Conservation (phyloP, 2,329 filamentous ascomycete species). For the Fusarium foetens region DNA sequence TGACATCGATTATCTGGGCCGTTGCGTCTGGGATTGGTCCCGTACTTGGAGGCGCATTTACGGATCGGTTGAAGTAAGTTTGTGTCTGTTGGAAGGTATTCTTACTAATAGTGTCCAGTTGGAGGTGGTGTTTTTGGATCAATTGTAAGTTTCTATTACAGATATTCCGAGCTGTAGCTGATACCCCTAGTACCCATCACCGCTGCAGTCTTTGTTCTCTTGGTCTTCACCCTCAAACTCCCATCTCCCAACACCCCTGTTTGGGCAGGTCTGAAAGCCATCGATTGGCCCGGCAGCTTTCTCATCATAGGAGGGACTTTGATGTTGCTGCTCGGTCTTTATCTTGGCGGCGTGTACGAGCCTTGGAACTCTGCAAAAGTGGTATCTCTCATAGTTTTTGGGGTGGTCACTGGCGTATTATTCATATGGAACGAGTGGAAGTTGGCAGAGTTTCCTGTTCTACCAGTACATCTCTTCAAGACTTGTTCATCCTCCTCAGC, state of each 20-base stretch:
- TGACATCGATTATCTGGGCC: conserved; percentile 75
- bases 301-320: conserved; percentile 71
- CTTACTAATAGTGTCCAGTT: conserved; percentile 23
- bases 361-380: conserved; percentile 72
- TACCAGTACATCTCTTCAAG: conserved; percentile 71
- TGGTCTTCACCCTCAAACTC: conserved; percentile 72
- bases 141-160: conserved; percentile 52
- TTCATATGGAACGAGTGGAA: conserved; percentile 72
- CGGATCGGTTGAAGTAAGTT: conserved; percentile 63
- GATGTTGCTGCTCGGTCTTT: conserved; percentile 76
- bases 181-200: conserved; percentile 54
- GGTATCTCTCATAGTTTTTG: conserved; percentile 71
- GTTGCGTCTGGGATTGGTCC: conserved; percentile 73
- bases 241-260: conserved; percentile 73
- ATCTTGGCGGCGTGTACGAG: conserved; percentile 71
- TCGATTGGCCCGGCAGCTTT: conserved; percentile 70
- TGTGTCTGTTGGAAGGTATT: rapidly evolving
- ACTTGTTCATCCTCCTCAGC: conserved; percentile 66
- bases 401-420: conserved; percentile 57
- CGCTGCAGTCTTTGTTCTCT: conserved; percentile 66
- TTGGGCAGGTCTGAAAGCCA: conserved; percentile 67
- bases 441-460: conserved; percentile 73
- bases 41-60: conserved; percentile 72
- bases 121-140: conserved; percentile 64
- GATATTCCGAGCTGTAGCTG: neutral